Conservation (phyloP, 176 grass and related monocot species). For the Oryza meridionalis region DNA sequence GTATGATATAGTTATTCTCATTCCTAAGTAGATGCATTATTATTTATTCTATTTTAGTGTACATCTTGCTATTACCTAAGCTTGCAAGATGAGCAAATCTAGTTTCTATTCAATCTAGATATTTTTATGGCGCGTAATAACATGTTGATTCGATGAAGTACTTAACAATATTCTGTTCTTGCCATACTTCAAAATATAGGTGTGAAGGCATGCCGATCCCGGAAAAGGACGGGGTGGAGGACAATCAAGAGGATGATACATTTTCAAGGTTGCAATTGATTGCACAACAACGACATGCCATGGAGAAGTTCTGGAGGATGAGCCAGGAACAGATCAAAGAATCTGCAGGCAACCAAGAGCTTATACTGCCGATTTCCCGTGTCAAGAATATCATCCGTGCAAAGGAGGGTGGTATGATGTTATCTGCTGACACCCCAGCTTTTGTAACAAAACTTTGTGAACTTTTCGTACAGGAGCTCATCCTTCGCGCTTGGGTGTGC, state of each 20-base stretch:
- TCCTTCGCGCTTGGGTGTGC: not conserved
- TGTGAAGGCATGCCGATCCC: not conserved
- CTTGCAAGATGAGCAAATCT: not conserved
- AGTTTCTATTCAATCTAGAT: not conserved
- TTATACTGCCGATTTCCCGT: not conserved
- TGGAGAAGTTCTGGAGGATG: conserved; percentile 6
- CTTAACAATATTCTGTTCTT: not conserved
- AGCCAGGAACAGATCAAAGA: not conserved
- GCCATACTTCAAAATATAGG: not conserved
- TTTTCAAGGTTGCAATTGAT: not conserved
- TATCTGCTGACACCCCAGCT: not conserved
- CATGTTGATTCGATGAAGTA: not conserved
- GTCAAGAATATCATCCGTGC: not conserved
- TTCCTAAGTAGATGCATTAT: not conserved
- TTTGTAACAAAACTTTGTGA: conserved; percentile 17
- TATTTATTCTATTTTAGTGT: not conserved
- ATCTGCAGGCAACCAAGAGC: not conserved
- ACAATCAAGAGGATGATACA: not conserved
- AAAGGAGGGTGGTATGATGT: not conserved
- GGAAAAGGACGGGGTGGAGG: not conserved
- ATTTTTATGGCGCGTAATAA: not conserved
- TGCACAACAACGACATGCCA: not conserved
- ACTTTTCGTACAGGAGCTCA: conserved; percentile 32
- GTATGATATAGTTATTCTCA: not conserved
- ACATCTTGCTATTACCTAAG: not conserved